Conservation (phyloP, 148 eudicot species). For the Camellia japonica region DNA sequence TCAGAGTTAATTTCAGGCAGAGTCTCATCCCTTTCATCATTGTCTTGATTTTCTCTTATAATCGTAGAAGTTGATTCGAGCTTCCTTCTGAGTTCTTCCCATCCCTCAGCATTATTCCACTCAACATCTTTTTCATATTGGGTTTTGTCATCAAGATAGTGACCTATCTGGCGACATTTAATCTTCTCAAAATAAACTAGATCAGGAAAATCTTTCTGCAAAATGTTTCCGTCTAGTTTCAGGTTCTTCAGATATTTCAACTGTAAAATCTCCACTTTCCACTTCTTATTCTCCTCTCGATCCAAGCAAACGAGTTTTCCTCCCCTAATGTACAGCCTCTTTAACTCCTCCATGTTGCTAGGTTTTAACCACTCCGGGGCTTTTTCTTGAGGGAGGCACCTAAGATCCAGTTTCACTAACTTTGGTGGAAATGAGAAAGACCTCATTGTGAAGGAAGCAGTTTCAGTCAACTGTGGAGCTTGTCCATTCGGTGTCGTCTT, state of each 20-base stretch:
- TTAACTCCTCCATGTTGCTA: background rate
- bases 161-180: background rate
- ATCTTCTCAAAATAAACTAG: conserved; percentile 1
- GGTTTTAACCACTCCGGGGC: background rate
- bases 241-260: conserved; percentile 10
- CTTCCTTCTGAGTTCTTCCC: background rate
- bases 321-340: conserved; percentile 10
- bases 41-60: too few relatives aligned
- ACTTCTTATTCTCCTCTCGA: background rate
- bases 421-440: background rate
- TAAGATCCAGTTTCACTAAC: conserved; percentile 13
- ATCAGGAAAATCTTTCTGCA: background rate
- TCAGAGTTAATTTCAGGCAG: too few relatives aligned
- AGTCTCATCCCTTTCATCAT: too few relatives aligned
- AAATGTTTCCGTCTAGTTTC: background rate
- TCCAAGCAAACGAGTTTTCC: background rate
- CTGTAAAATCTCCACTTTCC: conserved; percentile 3
- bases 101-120: background rate
- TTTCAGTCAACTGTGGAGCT: background rate
- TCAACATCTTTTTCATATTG: background rate
- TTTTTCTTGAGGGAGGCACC: background rate
- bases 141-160: background rate
- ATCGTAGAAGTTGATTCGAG: background rate
- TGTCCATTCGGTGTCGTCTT: too few relatives aligned
- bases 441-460: background rate